Base-by-base conservation (phyloP, 2,329 filamentous ascomycete species). In the Sporothrix schenckii region DNA sequence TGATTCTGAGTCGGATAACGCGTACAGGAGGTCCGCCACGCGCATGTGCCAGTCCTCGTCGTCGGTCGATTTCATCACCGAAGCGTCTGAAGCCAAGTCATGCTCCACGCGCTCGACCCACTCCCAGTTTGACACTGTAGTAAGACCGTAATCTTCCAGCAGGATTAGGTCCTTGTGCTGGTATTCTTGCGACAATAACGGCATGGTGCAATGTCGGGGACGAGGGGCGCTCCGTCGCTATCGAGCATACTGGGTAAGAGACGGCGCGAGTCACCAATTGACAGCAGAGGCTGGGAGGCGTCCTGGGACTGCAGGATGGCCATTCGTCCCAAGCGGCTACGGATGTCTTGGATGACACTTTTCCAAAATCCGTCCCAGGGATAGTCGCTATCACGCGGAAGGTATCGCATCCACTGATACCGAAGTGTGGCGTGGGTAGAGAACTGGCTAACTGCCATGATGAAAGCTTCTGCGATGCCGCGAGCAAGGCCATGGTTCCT, bases 321-420 rank as follows among this genome's bases (percentile, higher is more conserved):
- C n/a, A n/a, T 53, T 24, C 50, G 50, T n/a, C 19, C 50, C n/a
- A 53, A n/a, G n/a, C 50, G 50, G n/a, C n/a, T 24, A 10, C 50
- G 50, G n/a, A 53, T 53, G 50, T 24, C 50, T 24, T 53, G n/a
- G 50, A 61, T 52, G 2, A 69, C 44, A n/a, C 27, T n/a, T 3
- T 44, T 11, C 67, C 67, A 69, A 13, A 50, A 69, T 7, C 27
- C 24, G n/a, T 19, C 67, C 67, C 54, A 61, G 30, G 67, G 67
- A 34, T 63, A 61, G 3, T 69, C 54, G 24, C 24, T 27, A 2
- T 61, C 56, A 19, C 41, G 56, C 14, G 67, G 67, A 11, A 69
- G 54, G 71, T 80, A 86, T 66, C 77, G 75, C 79, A 82, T 81
- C 84, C 83, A 85, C 4, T 76, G 73, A 70, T 81, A 85, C 53